These are phyloP conservation scores for Chaetoscypha palmicola DNA, from an alignment of 2,329 filamentous ascomycete species.

Conservation along the genomic window DNA sequence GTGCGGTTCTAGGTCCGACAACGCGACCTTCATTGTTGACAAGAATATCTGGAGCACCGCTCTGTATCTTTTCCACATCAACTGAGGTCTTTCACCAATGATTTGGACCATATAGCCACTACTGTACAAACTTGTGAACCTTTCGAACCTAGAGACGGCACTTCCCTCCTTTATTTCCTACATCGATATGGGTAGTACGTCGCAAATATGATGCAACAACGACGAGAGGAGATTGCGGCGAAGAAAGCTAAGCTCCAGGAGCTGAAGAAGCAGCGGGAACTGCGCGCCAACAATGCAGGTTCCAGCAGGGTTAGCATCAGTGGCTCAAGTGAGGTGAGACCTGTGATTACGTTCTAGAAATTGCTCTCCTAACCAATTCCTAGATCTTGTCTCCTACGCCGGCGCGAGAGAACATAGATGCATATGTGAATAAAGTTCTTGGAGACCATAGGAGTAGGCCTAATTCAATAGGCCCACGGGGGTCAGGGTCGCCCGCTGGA, in stretches of 20 bases:
- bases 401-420: conserved; percentile 71
- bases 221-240: conserved; percentile 90
- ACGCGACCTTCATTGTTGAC: too few species aligned
- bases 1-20: too few species aligned
- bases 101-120: too few species aligned
- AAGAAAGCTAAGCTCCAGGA: conserved; percentile 97
- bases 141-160: too few species aligned
- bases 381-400: conserved; percentile 66
- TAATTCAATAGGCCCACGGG: conserved; percentile 56
- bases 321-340: conserved; percentile 62
- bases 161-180: conserved; percentile 2
- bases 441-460: conserved; percentile 63
- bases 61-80: too few species aligned
- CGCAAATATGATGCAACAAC: conserved; percentile 53
- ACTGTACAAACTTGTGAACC: too few species aligned
- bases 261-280: conserved; percentile 84
- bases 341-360: conserved; percentile 23
- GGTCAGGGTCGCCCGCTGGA: conserved; percentile 57
- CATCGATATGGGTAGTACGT: conserved; percentile 25
- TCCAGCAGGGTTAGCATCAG: conserved; percentile 60
- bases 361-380: conserved; percentile 18
- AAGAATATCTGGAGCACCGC: too few species aligned
- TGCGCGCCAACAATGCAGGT: conserved; percentile 69
- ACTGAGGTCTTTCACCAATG: too few species aligned
- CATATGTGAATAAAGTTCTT: conserved; percentile 75